Evolutionary conservation across 371 early-diverging fungal genomes (phyloP).

Genomic region (Lichtheimia corymbifera): DNA sequence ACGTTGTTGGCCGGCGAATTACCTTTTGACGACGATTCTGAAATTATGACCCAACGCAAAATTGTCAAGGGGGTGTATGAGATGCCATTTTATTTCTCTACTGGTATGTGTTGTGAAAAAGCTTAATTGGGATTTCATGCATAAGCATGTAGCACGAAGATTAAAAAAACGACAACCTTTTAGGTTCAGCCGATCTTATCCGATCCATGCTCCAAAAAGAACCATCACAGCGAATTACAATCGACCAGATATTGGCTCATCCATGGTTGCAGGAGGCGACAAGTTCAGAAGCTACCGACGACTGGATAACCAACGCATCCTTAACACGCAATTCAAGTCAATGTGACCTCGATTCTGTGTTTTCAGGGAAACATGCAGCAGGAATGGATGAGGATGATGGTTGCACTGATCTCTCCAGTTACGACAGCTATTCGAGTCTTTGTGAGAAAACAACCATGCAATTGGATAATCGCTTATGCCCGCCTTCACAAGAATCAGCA

Average conservation of each 20-base stretch:
- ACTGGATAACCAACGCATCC: conserved; percentile 23
- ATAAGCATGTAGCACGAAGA: background rate
- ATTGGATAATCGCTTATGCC: background rate
- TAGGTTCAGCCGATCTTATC: conserved; percentile 53
- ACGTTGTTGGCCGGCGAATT: conserved; percentile 79
- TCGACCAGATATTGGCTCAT: conserved; percentile 68
- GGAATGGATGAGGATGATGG: conserved; percentile 24
- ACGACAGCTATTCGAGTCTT: background rate
- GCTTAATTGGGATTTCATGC: background rate
- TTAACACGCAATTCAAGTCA: conserved; percentile 29
- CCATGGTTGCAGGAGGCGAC: conserved; percentile 57
- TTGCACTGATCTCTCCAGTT: conserved; percentile 18
- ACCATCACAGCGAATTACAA: conserved; percentile 63
- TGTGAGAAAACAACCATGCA: background rate
- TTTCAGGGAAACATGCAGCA: conserved; percentile 10
- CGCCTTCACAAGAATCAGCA: background rate
- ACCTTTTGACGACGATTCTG: conserved; percentile 86
- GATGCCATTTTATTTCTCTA: conserved; percentile 65
- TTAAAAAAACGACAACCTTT: background rate
- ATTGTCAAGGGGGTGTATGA: conserved; percentile 75
- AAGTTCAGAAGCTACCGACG: conserved; percentile 21
- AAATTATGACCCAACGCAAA: conserved; percentile 68
- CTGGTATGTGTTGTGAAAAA: conserved; percentile 37
- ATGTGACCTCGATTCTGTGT: conserved; percentile 33
- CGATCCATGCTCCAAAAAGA: conserved; percentile 63